phyloP scores from a whole-genome alignment of 2,329 filamentous ascomycete genomes.

The Plectosphaerella sp. region DNA sequence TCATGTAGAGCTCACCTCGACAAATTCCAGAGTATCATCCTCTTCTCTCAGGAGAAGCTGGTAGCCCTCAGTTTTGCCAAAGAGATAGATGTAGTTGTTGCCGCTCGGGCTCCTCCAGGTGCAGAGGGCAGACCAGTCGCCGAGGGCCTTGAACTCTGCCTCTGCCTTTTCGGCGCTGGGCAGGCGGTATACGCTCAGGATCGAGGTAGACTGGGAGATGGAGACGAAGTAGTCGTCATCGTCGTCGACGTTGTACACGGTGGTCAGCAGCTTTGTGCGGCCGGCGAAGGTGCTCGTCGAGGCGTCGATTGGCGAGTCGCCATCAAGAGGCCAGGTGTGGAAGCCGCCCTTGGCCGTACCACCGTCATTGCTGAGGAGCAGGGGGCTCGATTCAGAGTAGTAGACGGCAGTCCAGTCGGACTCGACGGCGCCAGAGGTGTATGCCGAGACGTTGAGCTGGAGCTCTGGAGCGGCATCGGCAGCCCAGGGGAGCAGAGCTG shows the following conservation, averaged over 20 bases:
- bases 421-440: constrained; percentile 27
- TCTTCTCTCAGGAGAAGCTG: constrained; percentile 30
- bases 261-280: constrained; percentile 39
- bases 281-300: constrained; percentile 28
- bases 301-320: constrained; percentile 23
- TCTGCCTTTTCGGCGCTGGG: constrained; percentile 23
- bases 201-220: constrained; percentile 36
- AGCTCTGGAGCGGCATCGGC: constrained; percentile 4
- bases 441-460: constrained; percentile 23
- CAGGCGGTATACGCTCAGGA: constrained; percentile 33
- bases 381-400: constrained; percentile 27
- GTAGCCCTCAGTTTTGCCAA: constrained; percentile 34
- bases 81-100: constrained; percentile 39
- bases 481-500: constrained; percentile 3
- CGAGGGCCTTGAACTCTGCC: constrained; percentile 27
- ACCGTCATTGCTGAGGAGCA: constrained; percentile 42
- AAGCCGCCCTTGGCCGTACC: constrained; percentile 37
- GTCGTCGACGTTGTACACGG: constrained; percentile 28
- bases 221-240: constrained; percentile 31
- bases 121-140: constrained; percentile 44
- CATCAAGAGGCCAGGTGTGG: constrained; percentile 28
- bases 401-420: constrained; percentile 36
- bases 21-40: constrained; percentile 23
- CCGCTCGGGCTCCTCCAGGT: constrained; percentile 35
- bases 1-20: constrained; percentile 23